These are phyloP conservation scores for Limtongia smithiae DNA, from an alignment of 805 yeast species.

Conservation along the genomic window DNA sequence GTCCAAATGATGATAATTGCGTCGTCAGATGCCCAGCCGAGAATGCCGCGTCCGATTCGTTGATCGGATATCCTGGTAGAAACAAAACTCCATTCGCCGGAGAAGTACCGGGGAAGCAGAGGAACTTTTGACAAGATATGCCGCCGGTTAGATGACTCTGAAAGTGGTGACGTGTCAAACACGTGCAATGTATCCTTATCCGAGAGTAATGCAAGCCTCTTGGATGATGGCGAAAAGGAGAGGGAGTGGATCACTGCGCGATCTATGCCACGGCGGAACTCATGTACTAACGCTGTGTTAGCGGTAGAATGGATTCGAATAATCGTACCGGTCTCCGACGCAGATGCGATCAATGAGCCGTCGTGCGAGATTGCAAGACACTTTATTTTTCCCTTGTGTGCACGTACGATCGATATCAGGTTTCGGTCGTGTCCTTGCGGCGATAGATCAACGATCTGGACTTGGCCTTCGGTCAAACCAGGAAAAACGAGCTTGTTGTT, in stretches of 20 bases:
- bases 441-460: slow-evolving; percentile 73
- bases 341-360: slow-evolving; percentile 72
- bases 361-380: slow-evolving; percentile 59
- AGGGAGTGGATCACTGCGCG: slow-evolving; percentile 76
- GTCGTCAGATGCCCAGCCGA: slow-evolving; percentile 78
- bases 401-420: slow-evolving; percentile 65
- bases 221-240: slow-evolving; percentile 75
- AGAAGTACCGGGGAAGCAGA: slow-evolving; percentile 68
- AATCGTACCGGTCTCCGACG: slow-evolving; percentile 78
- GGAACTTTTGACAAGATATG: slow-evolving; percentile 66
- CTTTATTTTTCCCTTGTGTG: slow-evolving; percentile 66
- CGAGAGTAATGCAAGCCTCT: slow-evolving; percentile 75
- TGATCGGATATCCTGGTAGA: slow-evolving; percentile 53
- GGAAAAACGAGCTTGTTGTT: slow-evolving; percentile 69
- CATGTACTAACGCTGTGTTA: slow-evolving; percentile 67
- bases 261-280: slow-evolving; percentile 87
- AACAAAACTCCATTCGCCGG: slow-evolving; percentile 84
- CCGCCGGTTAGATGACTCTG: slow-evolving; percentile 42
- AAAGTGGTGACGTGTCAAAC: slow-evolving; percentile 51
- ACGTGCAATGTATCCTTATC: slow-evolving; percentile 89
- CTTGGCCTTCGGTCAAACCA: slow-evolving; percentile 68
- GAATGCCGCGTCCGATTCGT: slow-evolving; percentile 41
- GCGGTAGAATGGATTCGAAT: slow-evolving; percentile 68
- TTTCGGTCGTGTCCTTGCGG: slow-evolving; percentile 62
- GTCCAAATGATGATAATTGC: slow-evolving; percentile 74